Percentiles rank a stretch among this genome's conserved stretches.
Evolutionary conservation across 768 basidiomycete genomes (phyloP).

Genomic region (Thelephora aurantiotincta): DNA sequence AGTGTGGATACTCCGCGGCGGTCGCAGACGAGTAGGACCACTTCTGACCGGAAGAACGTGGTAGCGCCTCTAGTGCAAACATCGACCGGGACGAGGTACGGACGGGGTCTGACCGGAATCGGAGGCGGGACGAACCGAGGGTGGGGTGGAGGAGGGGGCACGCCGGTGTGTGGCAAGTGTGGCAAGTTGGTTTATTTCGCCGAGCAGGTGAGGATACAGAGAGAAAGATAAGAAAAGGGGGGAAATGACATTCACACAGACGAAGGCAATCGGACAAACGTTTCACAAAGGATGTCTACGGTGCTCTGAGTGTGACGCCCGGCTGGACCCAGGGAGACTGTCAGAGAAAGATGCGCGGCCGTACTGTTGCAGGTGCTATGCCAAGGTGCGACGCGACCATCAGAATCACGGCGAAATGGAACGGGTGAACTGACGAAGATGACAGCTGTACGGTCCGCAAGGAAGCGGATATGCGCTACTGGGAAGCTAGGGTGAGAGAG

Average conservation of each 20-base stretch:
- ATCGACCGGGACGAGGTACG: constrained; percentile 55
- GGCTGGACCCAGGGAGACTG: constrained; percentile 57
- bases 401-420: background rate
- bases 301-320: constrained; percentile 57
- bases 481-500: constrained; percentile 32
- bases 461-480: constrained; percentile 66
- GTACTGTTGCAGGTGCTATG: constrained; percentile 59
- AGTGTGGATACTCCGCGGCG: too few species aligned
- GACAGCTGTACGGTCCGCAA: constrained; percentile 56
- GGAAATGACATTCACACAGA: constrained; percentile 22
- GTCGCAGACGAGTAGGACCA: too few species aligned
- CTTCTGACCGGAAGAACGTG: too few species aligned
- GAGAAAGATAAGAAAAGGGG: too few species aligned
- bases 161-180: constrained; percentile 56
- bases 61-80: constrained; percentile 24
- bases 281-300: constrained; percentile 68
- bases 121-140: constrained; percentile 13
- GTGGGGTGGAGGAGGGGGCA: constrained; percentile 39
- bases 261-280: constrained; percentile 70
- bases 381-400: constrained; percentile 35
- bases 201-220: constrained; percentile 52
- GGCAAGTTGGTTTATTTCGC: constrained; percentile 74
- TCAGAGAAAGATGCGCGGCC: constrained; percentile 68
- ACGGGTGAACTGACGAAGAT: background rate
- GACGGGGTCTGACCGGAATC: constrained; percentile 31